Evolutionary conservation across 257 asterid genomes (phyloP), one percentile per base, ranked within the genome.

Genomic region (Nicotiana paniculata): DNA sequence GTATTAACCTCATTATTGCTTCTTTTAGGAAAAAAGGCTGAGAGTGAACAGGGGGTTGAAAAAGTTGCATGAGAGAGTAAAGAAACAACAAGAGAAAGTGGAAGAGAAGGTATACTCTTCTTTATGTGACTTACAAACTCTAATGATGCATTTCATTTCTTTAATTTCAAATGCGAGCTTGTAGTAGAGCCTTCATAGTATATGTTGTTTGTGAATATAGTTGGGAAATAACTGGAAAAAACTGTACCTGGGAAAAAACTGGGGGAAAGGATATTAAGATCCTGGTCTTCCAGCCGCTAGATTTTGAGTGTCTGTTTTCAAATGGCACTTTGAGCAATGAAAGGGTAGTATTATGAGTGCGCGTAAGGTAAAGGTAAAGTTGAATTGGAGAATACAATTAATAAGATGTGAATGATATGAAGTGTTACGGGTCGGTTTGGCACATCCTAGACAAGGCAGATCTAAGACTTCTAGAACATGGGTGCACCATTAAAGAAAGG

Each of bases 41-140:
- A 86, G 93, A 85, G 95, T 90, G 81, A 87, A 91, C 77, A 72
- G 86, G 85, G 88, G 91, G 11, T 83, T 90, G 62, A 86, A 89
- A 64, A 90, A 85, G 85, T 68, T 91, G 89, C 92, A 82, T 0
- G 93, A 90, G 88, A 86, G 88, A 89, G 92, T 91, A 75, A 91
- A 91, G 88, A 83, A 91, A 79, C 95, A 90, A 4, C 95, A 91
- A 85, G 95, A 90, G 80, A 91, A 85, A 85, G 95, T 91, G 80
- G 93, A 89, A 77, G 91, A 90, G 83, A 91, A 86, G 93, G 93
- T 91, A 86, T 51, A 77, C 21, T 35, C 67, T 77, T 54, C 64
- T 28, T 17, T 77, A 28, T 51, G 1, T 28, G 24, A 28, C 79
- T 74, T 58, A 58, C 64, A n/a, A 58, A 18, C 64, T 17, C 26